A percentile compares a stretch with the other conserved stretches of the same genome.
Conservation (phyloP, 2,329 filamentous ascomycete species). For the Myriangium duriaei region DNA sequence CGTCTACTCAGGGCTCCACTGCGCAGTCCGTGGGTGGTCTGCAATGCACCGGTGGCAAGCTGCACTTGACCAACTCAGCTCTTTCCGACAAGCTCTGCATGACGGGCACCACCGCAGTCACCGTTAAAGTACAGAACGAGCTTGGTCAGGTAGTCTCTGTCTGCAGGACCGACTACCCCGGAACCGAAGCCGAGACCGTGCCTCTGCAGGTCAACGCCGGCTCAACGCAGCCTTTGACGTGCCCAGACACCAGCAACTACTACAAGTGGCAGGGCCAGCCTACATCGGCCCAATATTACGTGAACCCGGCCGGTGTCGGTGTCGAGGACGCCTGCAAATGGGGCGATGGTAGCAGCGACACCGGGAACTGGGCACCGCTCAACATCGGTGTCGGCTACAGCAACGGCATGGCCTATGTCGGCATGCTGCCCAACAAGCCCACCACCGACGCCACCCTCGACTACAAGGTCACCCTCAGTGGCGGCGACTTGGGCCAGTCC, state of each 20-base stretch:
- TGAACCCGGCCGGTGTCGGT: conserved; percentile 67
- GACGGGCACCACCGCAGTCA: conserved; percentile 49
- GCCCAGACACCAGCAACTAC: conserved; percentile 59
- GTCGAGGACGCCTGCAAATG: conserved; percentile 64
- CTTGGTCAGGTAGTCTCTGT: conserved; percentile 54
- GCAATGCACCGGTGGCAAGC: conserved; percentile 64
- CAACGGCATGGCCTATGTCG: conserved; percentile 60
- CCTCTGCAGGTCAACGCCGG: conserved; percentile 55
- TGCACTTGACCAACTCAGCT: conserved; percentile 61
- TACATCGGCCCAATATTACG: conserved; percentile 92
- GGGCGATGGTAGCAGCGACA: conserved; percentile 46
- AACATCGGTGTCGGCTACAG: conserved; percentile 72
- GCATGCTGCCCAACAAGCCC: conserved; percentile 72
- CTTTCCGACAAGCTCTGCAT: conserved; percentile 61
- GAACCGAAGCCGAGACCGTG: conserved; percentile 74
- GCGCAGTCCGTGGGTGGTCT: conserved; percentile 83
- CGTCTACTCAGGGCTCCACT: conserved; percentile 59
- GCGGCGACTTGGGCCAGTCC: conserved; percentile 44
- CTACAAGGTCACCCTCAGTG: conserved; percentile 67
- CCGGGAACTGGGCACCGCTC: conserved; percentile 77
- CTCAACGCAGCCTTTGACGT: conserved; percentile 51
- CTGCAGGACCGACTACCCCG: conserved; percentile 95
- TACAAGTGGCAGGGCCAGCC: conserved; percentile 62
- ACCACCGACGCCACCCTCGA: conserved; percentile 58
- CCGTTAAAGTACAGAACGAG: conserved; percentile 62